phyloP scores from a whole-genome alignment of 164 flowering plant genomes.

The Aristolochia fimbriata region DNA sequence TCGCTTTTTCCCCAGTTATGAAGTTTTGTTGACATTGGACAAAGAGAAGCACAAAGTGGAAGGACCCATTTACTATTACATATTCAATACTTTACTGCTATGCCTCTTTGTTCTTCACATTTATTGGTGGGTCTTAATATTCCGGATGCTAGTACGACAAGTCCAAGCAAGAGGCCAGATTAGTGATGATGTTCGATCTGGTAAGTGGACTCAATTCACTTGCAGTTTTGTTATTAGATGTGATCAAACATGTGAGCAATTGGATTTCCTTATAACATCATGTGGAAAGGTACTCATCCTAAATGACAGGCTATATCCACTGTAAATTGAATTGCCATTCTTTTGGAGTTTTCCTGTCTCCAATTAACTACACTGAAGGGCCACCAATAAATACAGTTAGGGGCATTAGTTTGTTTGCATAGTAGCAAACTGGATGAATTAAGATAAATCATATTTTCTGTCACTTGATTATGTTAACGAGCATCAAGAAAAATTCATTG shows the following conservation, averaged over 20 bases:
- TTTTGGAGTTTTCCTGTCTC: neutral
- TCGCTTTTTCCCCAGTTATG: constrained; percentile 52
- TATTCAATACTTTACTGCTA: constrained; percentile 71
- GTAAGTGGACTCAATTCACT: constrained; percentile 25
- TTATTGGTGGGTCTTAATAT: constrained; percentile 89
- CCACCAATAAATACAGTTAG: no score
- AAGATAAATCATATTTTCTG: no score
- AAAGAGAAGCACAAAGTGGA: constrained; percentile 48
- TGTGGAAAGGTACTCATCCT: neutral
- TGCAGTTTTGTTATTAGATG: neutral
- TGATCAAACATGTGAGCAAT: neutral
- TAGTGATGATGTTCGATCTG: constrained; percentile 93
- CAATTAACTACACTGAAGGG: no score
- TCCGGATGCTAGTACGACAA: constrained; percentile 86
- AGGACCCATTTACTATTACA: constrained; percentile 78
- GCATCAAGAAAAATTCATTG: no score
- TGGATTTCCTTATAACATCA: neutral
- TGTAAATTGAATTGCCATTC: neutral
- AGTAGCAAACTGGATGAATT: no score
- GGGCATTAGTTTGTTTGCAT: no score
- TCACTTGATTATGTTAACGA: no score
- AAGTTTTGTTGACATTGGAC: constrained; percentile 53
- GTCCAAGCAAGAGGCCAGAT: constrained; percentile 70
- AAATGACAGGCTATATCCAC: no score
- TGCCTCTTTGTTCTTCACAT: constrained; percentile 83